phyloP scores from a whole-genome alignment of 2,329 filamentous ascomycete species.

The Aspergillus terreus region DNA sequence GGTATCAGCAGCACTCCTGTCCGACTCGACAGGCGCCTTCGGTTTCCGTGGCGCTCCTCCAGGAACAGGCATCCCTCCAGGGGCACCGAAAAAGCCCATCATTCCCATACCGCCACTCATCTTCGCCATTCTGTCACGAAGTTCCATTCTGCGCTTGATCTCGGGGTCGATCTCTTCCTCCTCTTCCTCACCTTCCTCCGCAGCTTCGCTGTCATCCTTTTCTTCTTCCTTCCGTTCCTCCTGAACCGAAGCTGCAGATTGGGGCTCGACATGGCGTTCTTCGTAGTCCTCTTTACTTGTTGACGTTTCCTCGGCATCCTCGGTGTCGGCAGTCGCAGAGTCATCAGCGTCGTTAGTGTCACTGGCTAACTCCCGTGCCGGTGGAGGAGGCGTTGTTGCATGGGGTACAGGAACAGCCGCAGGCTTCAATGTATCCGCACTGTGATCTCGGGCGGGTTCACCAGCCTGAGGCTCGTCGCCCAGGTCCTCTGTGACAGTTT shows the following conservation, averaged over 20 bases:
- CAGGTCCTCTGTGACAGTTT: slow-evolving; percentile 23
- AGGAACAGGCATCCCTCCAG: slow-evolving; percentile 55
- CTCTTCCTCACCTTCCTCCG: slow-evolving; percentile 63
- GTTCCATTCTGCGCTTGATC: slow-evolving; percentile 75
- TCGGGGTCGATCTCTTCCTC: slow-evolving; percentile 88
- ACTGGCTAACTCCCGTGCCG: slow-evolving; percentile 53
- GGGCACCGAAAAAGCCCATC: slow-evolving; percentile 83
- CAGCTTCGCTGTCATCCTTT: slow-evolving; percentile 44
- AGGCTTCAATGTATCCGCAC: slow-evolving; percentile 30
- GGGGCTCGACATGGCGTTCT: slow-evolving; percentile 40
- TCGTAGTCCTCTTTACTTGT: slow-evolving; percentile 75
- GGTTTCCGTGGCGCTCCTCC: slow-evolving; percentile 44
- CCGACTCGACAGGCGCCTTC: slow-evolving; percentile 39
- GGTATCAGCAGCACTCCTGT: slow-evolving; percentile 29
- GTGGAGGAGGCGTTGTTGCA: slow-evolving; percentile 32
- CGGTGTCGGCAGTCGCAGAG: slow-evolving; percentile 60
- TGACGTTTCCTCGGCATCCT: slow-evolving; percentile 59
- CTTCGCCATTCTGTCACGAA: slow-evolving; percentile 94
- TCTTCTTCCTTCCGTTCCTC: slow-evolving; percentile 32
- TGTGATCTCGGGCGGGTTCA: slow-evolving; percentile 33
- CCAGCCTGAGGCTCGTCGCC: slow-evolving; percentile 29
- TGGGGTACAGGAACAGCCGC: slow-evolving; percentile 34
- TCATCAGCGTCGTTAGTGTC: slow-evolving; percentile 65
- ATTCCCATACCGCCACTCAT: slow-evolving; percentile 98
- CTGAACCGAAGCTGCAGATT: slow-evolving; percentile 8